phyloP scores from a whole-genome alignment of 805 yeast species.

The Phaffomyces antillensis region DNA sequence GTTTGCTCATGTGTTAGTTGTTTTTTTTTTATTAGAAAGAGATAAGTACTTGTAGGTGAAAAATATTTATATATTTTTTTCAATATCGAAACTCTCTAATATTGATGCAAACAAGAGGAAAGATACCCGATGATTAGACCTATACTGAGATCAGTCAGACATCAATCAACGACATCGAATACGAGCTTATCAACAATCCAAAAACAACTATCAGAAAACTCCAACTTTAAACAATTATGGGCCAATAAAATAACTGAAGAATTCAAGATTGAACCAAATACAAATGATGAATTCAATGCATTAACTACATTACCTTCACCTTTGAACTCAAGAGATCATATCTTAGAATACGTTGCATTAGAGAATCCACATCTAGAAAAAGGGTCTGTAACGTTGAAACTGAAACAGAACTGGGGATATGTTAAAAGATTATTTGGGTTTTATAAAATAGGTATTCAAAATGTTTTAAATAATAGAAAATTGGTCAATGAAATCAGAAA shows the following conservation, averaged over 20 bases:
- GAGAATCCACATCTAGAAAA: constrained; percentile 22
- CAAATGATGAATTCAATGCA: constrained; percentile 6
- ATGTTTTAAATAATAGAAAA: constrained; percentile 43
- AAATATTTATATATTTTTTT: too few relatives aligned
- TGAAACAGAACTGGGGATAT: constrained; percentile 35
- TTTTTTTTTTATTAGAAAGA: too few relatives aligned
- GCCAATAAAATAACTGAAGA: background rate
- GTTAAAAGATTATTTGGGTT: constrained; percentile 41
- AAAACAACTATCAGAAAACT: background rate
- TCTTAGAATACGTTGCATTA: constrained; percentile 22
- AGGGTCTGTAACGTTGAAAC: constrained; percentile 13
- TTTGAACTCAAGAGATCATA: constrained; percentile 1
- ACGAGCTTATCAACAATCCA: background rate
- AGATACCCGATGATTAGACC: background rate
- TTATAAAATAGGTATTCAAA: constrained; percentile 51
- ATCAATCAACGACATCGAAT: background rate
- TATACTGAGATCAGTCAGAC: background rate
- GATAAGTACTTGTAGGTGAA: too few relatives aligned
- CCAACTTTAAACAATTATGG: constrained; percentile 3
- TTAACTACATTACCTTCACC: constrained; percentile 3
- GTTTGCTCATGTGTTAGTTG: background rate
- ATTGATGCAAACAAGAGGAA: background rate
- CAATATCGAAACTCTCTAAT: too few relatives aligned
- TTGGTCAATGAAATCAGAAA: constrained; percentile 22
- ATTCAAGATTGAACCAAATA: background rate